Conservation (phyloP, 2,329 filamentous ascomycete species). For the Penicillium sp. region DNA sequence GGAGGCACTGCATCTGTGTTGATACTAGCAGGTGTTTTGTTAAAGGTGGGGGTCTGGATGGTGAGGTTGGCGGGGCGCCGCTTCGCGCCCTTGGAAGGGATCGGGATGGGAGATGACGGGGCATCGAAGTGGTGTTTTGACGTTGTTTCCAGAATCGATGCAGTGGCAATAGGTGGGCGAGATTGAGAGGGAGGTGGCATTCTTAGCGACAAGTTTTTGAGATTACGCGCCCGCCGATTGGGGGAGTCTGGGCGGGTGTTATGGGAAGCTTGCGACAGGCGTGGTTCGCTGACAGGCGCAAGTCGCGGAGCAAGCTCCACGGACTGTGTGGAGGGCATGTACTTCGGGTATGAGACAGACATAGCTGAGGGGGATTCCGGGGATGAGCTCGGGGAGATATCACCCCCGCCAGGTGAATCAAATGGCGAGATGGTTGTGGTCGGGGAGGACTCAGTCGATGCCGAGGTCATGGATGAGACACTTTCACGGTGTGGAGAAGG, state of each 20-base stretch:
- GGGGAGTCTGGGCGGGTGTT: slow-evolving; percentile 43
- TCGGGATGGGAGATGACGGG: slow-evolving; percentile 57
- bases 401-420: slow-evolving; percentile 84
- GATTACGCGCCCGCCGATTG: slow-evolving; percentile 53
- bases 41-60: slow-evolving; percentile 56
- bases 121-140: slow-evolving; percentile 47
- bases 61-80: slow-evolving; percentile 61
- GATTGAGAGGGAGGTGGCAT: slow-evolving; percentile 50
- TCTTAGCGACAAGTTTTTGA: slow-evolving; percentile 64
- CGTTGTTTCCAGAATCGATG: slow-evolving; percentile 47
- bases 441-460: slow-evolving; percentile 89
- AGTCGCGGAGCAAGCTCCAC: slow-evolving; percentile 26
- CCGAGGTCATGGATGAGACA: slow-evolving; percentile 55
- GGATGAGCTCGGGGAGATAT: slow-evolving; percentile 86
- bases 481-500: slow-evolving; percentile 45
- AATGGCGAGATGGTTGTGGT: slow-evolving; percentile 92
- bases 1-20: slow-evolving; percentile 56
- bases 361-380: slow-evolving; percentile 83
- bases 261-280: slow-evolving; percentile 29
- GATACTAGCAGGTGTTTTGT: slow-evolving; percentile 42
- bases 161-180: slow-evolving; percentile 50
- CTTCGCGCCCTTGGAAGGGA: slow-evolving; percentile 54
- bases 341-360: slow-evolving; percentile 52
- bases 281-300: slow-evolving; percentile 11
- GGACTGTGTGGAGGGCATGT: slow-evolving; percentile 32